Evolutionary conservation across 1,139 yeast species (phyloP).

Genomic region (Pichia sp.): DNA sequence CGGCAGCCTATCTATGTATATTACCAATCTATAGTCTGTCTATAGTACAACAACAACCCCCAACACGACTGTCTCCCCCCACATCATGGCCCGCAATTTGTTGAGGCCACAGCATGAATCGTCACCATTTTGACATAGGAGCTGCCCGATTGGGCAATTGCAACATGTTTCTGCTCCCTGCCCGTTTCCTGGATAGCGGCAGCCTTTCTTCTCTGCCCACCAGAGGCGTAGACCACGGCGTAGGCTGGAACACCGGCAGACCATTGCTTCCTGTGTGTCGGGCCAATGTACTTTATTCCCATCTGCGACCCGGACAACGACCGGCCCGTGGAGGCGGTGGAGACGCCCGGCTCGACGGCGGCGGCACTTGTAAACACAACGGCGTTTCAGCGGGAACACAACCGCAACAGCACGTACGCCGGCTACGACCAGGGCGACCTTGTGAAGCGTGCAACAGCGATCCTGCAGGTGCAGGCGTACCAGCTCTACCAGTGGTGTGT

Average conservation of each 20-base stretch:
- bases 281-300: constrained; percentile 8
- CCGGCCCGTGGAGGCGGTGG: background rate
- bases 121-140: background rate
- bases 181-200: background rate
- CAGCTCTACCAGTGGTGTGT: constrained; percentile 7
- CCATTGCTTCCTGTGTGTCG: background rate
- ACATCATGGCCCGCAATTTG: no score
- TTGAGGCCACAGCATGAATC: background rate
- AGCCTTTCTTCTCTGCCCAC: background rate
- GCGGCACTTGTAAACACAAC: background rate
- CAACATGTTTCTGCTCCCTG: background rate
- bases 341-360: background rate
- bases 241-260: background rate
- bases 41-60: background rate
- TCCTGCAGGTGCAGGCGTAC: constrained; percentile 1
- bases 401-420: background rate
- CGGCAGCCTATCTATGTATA: background rate
- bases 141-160: background rate
- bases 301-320: constrained; percentile 4
- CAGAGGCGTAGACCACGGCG: no score
- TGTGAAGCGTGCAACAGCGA: background rate
- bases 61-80: background rate
- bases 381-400: background rate
- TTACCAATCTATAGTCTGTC: background rate
- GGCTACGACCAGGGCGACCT: background rate